Base-by-base conservation (phyloP, 768 basidiomycete species). In the Suillus placidus region DNA sequence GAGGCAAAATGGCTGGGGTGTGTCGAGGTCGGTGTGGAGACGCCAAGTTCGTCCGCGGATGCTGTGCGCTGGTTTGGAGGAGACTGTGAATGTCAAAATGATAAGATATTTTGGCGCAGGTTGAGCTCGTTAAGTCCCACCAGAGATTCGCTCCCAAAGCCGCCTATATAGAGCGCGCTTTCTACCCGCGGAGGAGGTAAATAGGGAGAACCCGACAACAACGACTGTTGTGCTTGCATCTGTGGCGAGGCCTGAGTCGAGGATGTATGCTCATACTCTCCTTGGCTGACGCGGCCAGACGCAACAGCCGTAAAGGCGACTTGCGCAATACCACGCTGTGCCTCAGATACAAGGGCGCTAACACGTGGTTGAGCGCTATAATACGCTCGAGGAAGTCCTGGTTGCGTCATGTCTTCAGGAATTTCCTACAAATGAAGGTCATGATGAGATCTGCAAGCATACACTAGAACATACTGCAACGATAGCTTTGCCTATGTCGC, bases 381-480 rank as follows among this genome's bases (percentile, higher is more conserved):
- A 66, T 89, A 82, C 14, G 85, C 82, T 20, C 95, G 85, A 2
- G 90, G 84, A 40, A 91, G 80, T 32, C 95, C 95, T 20, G 94
- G 94, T 61, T 89, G 87, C 0, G 93, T 94, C 23, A 80, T 77
- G n/a, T 92, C 89, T 66, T 93, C 86, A 1, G 93, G 88, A 16
- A 97, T 90, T 82, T 91, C 92, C 87, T 91, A 66, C 14, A 13
- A 57, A 35, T 18, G 40, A 49, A 64, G 35, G 63, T 72, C 55
- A 71, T 47, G 37, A 51, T 35, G 26, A 16, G 23, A 43, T 26
- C 9, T 38, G 64, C 26, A 18, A 52, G 43, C 37, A 52, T 45
- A 60, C 7, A 60, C 14, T n/a, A 10, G 18, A 43, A 64, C 75
- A 61, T 65, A 74, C 79, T 69, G 84, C 81, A 45, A 83, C 76